Percentiles rank a stretch among this genome's conserved stretches.
phyloP scores from a whole-genome alignment of 1,284 basidiomycete species.

The Omphalotus olearius region DNA sequence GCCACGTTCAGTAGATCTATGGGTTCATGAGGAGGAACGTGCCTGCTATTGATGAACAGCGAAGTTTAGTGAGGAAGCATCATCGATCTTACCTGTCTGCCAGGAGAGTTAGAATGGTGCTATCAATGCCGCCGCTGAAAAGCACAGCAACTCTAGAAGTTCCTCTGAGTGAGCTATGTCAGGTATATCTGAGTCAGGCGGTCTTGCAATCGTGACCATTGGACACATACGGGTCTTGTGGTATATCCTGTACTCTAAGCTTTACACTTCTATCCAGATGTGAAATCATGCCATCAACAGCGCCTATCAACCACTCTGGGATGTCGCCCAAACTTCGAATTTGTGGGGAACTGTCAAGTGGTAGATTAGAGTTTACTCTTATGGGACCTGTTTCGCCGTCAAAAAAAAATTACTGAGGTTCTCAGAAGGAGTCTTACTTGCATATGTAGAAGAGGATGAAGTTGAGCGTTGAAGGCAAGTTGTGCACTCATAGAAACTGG shows the following conservation, averaged over 20 bases:
- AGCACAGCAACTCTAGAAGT: slow-evolving; percentile 76
- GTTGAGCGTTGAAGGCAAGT: too few species aligned
- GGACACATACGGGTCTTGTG: slow-evolving; percentile 31
- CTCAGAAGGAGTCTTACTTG: too few species aligned
- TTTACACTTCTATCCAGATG: slow-evolving; percentile 58
- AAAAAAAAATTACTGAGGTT: not conserved
- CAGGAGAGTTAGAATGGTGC: slow-evolving; percentile 77
- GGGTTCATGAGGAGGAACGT: slow-evolving; percentile 68
- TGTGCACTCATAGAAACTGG: too few species aligned
- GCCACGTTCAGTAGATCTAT: slow-evolving; percentile 96
- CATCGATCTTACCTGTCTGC: slow-evolving; percentile 54
- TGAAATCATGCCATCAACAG: slow-evolving; percentile 49
- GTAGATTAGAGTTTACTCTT: slow-evolving; percentile 44
- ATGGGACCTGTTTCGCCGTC: slow-evolving; percentile 14
- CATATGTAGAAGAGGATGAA: too few species aligned
- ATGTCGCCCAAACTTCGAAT: slow-evolving; percentile 33
- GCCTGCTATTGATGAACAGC: slow-evolving; percentile 34
- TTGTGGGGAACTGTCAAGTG: slow-evolving; percentile 37
- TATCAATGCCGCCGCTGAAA: slow-evolving; percentile 97
- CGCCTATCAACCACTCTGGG: slow-evolving; percentile 37
- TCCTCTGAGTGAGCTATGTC: slow-evolving; percentile 20
- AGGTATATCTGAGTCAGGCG: too few species aligned
- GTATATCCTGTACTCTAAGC: slow-evolving; percentile 58
- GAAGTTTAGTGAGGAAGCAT: slow-evolving; percentile 6
- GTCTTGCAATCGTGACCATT: not conserved